Evolutionary conservation across 2,329 filamentous ascomycete species (phyloP).

Genomic region (Penicillium sp.): DNA sequence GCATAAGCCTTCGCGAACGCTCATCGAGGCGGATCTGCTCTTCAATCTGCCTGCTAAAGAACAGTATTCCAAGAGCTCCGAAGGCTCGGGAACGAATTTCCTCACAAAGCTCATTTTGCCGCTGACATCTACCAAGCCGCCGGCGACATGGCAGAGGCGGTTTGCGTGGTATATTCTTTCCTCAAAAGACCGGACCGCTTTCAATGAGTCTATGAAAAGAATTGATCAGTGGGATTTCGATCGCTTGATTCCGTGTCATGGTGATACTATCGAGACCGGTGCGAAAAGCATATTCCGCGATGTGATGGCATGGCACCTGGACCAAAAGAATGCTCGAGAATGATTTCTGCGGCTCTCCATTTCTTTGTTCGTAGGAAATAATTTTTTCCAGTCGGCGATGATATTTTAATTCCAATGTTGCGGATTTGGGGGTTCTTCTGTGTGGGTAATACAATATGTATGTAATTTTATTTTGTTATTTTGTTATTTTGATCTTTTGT

Average conservation of each 20-base stretch:
- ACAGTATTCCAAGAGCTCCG: conserved; percentile 67
- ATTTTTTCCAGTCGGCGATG: neutral
- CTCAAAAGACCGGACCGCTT: conserved; percentile 62
- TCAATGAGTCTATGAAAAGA: conserved; percentile 65
- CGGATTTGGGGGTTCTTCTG: neutral
- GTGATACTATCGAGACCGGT: conserved; percentile 75
- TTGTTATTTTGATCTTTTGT: neutral
- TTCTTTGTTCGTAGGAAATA: neutral
- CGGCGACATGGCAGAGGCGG: conserved; percentile 72
- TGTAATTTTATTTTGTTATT: neutral
- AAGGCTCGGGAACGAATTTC: conserved; percentile 57
- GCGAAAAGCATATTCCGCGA: conserved; percentile 75
- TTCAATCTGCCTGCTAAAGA: conserved; percentile 89
- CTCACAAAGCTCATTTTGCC: conserved; percentile 57
- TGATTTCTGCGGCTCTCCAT: conserved; percentile 2
- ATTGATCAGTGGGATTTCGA: conserved; percentile 83
- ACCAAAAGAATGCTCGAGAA: conserved; percentile 28
- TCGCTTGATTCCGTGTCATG: conserved; percentile 86
- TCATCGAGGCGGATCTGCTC: conserved; percentile 86
- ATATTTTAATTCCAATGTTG: neutral
- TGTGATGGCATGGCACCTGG: conserved; percentile 80
- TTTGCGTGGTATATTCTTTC: conserved; percentile 76
- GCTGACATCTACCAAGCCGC: conserved; percentile 58
- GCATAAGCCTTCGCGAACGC: conserved; percentile 72
- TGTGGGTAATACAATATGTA: too few relatives aligned